Conservation (phyloP, 2,329 filamentous ascomycete species). For the Parasarocladium wereldwijsianum region DNA sequence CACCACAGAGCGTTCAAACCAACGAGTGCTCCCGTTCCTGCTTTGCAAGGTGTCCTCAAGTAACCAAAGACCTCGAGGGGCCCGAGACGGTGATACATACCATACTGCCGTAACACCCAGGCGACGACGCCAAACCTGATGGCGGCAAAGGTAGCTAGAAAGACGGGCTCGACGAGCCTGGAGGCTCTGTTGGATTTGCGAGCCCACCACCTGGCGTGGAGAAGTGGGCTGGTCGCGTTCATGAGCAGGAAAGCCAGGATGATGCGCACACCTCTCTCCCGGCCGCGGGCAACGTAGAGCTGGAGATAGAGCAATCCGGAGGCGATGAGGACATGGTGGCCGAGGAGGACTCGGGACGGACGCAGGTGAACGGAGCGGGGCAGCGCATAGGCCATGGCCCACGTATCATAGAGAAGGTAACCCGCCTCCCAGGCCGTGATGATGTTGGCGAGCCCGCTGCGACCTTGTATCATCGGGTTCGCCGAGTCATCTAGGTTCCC, state of each 20-base stretch:
- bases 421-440: slow-evolving; percentile 1
- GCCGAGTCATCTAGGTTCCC: background rate
- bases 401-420: too few relatives aligned
- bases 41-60: slow-evolving; percentile 2
- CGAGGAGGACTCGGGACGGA: background rate
- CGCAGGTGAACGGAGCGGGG: background rate
- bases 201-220: slow-evolving; percentile 1
- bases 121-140: background rate
- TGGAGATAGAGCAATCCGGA: slow-evolving; percentile 1
- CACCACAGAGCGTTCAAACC: background rate
- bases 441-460: slow-evolving; percentile 1
- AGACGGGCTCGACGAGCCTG: background rate
- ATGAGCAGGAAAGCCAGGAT: background rate
- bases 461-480: slow-evolving; percentile 1
- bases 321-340: background rate
- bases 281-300: slow-evolving; percentile 1
- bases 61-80: too few relatives aligned
- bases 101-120: too few relatives aligned
- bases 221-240: slow-evolving; percentile 1
- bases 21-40: background rate
- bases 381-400: background rate
- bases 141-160: background rate
- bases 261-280: background rate
- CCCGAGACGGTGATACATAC: too few relatives aligned
- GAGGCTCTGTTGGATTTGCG: background rate